Percentiles rank a stretch among this genome's conserved stretches.
Conservation (phyloP, 2,329 filamentous ascomycete genomes). For the Microdochium trichocladiopsis region DNA sequence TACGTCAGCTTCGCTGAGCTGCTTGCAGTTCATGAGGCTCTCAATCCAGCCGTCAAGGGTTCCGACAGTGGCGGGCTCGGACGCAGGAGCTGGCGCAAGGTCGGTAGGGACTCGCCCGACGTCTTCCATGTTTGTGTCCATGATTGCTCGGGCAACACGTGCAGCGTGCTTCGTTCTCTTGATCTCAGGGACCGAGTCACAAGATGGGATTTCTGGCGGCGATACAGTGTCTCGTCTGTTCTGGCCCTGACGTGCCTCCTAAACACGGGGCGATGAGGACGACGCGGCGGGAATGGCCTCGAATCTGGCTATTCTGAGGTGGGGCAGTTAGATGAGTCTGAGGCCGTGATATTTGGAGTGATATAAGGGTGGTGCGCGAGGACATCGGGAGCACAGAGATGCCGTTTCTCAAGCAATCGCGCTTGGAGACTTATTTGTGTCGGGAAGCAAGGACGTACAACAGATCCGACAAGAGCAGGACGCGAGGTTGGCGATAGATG, state of each 20-base stretch:
- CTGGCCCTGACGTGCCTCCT: too few relatives aligned
- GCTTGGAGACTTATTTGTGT: not conserved
- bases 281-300: not conserved
- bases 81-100: constrained; percentile 58
- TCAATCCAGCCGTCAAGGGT: constrained; percentile 98
- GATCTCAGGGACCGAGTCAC: not conserved
- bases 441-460: not conserved
- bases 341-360: not conserved
- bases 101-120: constrained; percentile 80
- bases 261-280: too few relatives aligned
- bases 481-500: not conserved
- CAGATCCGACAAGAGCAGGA: not conserved
- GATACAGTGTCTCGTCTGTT: not conserved
- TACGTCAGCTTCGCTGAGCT: constrained; percentile 89
- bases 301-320: not conserved
- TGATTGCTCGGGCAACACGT: constrained; percentile 27
- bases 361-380: not conserved
- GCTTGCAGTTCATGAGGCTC: constrained; percentile 97
- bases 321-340: not conserved
- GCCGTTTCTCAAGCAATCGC: not conserved
- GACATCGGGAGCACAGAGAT: not conserved
- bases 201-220: not conserved
- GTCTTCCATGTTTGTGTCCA: constrained; percentile 99
- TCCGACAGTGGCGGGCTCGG: constrained; percentile 81
- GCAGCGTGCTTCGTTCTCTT: not conserved